Evolutionary conservation across 352 stramenopile species (phyloP).

Genomic region (Blastocystis sp.): DNA sequence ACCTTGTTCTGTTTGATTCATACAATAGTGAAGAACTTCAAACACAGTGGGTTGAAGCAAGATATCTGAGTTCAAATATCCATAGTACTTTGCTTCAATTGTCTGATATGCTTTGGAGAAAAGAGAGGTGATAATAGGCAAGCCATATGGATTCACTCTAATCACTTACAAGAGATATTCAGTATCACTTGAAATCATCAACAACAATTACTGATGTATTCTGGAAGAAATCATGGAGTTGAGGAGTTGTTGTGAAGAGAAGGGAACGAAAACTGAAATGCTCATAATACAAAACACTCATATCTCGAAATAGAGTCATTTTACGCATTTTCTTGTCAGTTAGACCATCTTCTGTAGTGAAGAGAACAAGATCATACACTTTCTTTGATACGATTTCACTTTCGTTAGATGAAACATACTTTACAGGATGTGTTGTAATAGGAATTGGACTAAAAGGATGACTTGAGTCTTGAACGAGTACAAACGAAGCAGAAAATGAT

Average conservation of each 20-base stretch:
- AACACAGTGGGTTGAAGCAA: neutral
- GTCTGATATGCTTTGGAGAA: neutral
- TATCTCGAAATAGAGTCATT: neutral
- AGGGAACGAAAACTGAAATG: neutral
- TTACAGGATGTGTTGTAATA: neutral
- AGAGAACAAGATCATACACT: slow-evolving; percentile 6
- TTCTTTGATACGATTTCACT: neutral
- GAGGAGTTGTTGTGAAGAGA: neutral
- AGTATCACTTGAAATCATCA: neutral
- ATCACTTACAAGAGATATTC: neutral
- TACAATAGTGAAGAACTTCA: neutral
- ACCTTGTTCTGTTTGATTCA: neutral
- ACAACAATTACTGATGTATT: neutral
- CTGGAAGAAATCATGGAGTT: neutral
- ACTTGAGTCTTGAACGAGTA: neutral
- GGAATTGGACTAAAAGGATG: neutral
- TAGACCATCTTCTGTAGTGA: neutral
- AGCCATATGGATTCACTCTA: neutral
- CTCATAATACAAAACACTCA: neutral
- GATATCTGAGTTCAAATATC: slow-evolving; percentile 34
- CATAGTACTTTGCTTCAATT: slow-evolving; percentile 11
- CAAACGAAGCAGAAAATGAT: neutral
- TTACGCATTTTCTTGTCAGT: neutral
- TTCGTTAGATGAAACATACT: neutral
- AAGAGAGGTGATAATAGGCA: neutral